Conservation (phyloP, 345 rosid species). For the Dovyalis caffra region DNA sequence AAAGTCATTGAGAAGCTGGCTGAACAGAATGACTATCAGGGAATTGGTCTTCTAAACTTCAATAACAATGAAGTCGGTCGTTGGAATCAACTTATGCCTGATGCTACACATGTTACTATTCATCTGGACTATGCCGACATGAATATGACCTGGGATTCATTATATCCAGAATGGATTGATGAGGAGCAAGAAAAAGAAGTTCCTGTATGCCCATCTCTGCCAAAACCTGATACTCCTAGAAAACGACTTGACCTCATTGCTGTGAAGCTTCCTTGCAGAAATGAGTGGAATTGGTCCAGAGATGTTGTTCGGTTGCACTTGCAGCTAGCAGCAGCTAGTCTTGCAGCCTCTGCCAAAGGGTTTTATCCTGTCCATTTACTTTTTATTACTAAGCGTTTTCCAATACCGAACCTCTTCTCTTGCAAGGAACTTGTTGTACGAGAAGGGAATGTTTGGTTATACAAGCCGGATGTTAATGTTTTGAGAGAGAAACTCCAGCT, state of each 20-base stretch:
- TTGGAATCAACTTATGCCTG: slow-evolving; percentile 25
- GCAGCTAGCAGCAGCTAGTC: slow-evolving; percentile 29
- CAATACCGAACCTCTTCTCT: slow-evolving; percentile 28
- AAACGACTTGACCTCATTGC: slow-evolving; percentile 32
- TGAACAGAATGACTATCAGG: slow-evolving; percentile 12
- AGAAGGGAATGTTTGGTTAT: slow-evolving; percentile 30
- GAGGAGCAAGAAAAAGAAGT: slow-evolving; percentile 35
- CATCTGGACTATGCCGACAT: slow-evolving; percentile 20
- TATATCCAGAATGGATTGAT: slow-evolving; percentile 39
- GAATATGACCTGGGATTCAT: slow-evolving; percentile 29
- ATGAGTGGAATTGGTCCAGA: slow-evolving; percentile 31
- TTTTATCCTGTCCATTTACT: slow-evolving; percentile 27
- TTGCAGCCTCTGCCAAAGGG: slow-evolving; percentile 35
- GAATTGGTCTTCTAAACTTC: slow-evolving; percentile 30
- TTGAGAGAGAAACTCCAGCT: slow-evolving; percentile 27
- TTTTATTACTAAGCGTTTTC: slow-evolving; percentile 23
- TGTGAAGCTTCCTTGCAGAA: slow-evolving; percentile 31
- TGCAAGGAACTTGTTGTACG: slow-evolving; percentile 29
- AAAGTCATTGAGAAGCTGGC: slow-evolving; percentile 11
- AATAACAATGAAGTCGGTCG: slow-evolving; percentile 18
- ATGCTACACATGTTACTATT: slow-evolving; percentile 8
- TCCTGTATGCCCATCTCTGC: slow-evolving; percentile 30
- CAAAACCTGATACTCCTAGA: slow-evolving; percentile 19
- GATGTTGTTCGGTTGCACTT: slow-evolving; percentile 32
- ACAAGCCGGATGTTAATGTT: slow-evolving; percentile 26